Conservation (phyloP, 495 filamentous ascomycete species). For the Penicillium pancosmium region DNA sequence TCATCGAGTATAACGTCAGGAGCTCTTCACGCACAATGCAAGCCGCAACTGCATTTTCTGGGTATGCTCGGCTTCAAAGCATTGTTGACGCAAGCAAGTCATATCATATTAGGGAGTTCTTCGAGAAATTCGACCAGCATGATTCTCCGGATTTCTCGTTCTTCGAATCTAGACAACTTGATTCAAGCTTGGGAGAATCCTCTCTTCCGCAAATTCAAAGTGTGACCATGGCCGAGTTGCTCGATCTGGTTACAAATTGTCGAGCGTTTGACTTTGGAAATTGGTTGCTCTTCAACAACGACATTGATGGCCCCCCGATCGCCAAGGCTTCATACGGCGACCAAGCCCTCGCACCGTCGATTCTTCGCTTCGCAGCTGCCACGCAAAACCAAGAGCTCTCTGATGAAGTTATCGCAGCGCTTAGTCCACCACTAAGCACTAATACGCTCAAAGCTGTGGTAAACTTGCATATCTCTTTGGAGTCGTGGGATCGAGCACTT, state of each 20-base stretch:
- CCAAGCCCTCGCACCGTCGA: conserved; percentile 53
- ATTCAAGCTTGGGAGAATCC: conserved; percentile 27
- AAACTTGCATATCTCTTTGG: conserved; percentile 49
- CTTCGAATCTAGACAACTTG: conserved; percentile 21
- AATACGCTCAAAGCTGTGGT: conserved; percentile 54
- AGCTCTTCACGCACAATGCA: conserved; percentile 28
- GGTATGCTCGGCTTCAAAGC: conserved; percentile 40
- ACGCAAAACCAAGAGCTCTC: conserved; percentile 51
- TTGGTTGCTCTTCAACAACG: conserved; percentile 57
- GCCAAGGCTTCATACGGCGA: conserved; percentile 46
- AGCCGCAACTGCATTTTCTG: conserved; percentile 31
- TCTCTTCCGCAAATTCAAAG: conserved; percentile 51
- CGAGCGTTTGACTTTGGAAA: conserved; percentile 52
- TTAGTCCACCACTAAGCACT: conserved; percentile 41
- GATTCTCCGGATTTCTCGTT: conserved; percentile 19
- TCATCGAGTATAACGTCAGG: conserved; percentile 42
- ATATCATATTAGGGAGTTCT: conserved; percentile 41
- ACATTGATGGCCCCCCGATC: conserved; percentile 62
- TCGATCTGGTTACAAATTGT: conserved; percentile 55
- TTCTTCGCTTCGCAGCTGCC: conserved; percentile 60
- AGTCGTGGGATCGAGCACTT: conserved; percentile 51
- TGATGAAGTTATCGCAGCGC: conserved; percentile 41
- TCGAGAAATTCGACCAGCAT: conserved; percentile 24
- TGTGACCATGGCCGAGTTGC: conserved; percentile 49
- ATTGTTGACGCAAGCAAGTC: conserved; percentile 44